Evolutionary conservation across 352 stramenopile species (phyloP), one percentile per base, ranked within the genome.

Genomic region (Phytophthora melonis): DNA sequence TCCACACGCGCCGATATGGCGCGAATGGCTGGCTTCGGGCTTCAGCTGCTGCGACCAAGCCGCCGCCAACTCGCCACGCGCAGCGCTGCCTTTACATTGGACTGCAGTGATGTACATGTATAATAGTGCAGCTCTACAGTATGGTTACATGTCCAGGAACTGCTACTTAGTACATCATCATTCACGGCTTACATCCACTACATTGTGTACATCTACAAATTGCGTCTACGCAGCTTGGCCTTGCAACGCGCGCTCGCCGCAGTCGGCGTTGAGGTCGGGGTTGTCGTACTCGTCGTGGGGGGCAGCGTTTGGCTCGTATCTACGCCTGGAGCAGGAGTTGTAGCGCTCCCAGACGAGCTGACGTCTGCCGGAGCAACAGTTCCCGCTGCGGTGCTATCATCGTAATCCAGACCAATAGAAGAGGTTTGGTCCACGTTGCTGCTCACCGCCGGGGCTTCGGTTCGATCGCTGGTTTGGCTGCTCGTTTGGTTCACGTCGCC

Each of bases 141-240:
- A 34, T 54, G 18, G 52, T 62, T 67, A 52, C 47, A 64, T 50
- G 36, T n/a, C 30, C 30, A 34, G 30, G 7, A 34, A 34, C 30
- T 34, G 7, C 30, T 25, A 25, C 23, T 25, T 34, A n/a, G n/a
- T n/a, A 34, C 30, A 9, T 34, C 30, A 9, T 34, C 0, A 10
- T 34, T 34, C 30, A 34, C 30, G 30, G 30, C 7, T 34, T 34
- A 34, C 30, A 34, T 34, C 10, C 7, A 58, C 53, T 71, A 61
- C 65, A 50, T 10, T 45, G n/a, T 18, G 10, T 45, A 45, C 36
- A 45, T 49, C 39, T 66, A 68, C 64, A 73, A 25, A 3, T 73
- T 59, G 27, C 58, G 43, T 21, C 64, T 65, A 45, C 70, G 63
- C 1, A 77, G 52, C 16, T 77, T 77, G n/a, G 47, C 63, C 52